These are phyloP conservation scores for Balansia obtecta DNA, from an alignment of 2,329 filamentous ascomycete species.

Conservation along the genomic window DNA sequence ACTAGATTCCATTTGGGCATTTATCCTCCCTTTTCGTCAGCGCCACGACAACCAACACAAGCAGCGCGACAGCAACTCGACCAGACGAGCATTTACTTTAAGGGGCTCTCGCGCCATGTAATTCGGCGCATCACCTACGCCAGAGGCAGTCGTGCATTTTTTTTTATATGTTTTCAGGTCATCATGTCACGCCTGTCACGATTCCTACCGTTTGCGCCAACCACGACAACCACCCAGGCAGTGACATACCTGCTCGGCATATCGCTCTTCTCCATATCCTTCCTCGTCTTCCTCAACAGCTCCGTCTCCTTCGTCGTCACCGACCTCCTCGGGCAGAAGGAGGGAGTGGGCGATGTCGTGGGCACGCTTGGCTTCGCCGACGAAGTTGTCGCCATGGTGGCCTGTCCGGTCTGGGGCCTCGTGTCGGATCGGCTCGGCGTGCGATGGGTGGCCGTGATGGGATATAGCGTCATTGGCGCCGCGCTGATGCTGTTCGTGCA, in stretches of 20 bases:
- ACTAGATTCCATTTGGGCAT: not conserved
- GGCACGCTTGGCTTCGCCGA: slow-evolving; percentile 78
- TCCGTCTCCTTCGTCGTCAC: slow-evolving; percentile 77
- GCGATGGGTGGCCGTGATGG: slow-evolving; percentile 57
- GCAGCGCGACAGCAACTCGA: not conserved
- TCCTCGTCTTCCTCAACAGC: slow-evolving; percentile 82
- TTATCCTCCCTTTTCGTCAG: not conserved
- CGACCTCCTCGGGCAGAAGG: slow-evolving; percentile 63
- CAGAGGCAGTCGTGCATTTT: slow-evolving; percentile 1
- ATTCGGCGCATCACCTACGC: slow-evolving; percentile 3
- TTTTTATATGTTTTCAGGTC: not conserved
- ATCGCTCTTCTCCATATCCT: slow-evolving; percentile 76
- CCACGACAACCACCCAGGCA: slow-evolving; percentile 50
- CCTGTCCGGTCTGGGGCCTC: slow-evolving; percentile 70
- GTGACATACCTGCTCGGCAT: slow-evolving; percentile 69
- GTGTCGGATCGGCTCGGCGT: slow-evolving; percentile 68
- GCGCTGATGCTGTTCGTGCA: slow-evolving; percentile 74
- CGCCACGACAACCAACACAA: too few relatives aligned
- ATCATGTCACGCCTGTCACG: slow-evolving; percentile 28
- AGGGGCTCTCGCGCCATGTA: slow-evolving; percentile 7
- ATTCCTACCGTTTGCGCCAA: slow-evolving; percentile 44
- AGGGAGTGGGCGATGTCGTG: slow-evolving; percentile 65
- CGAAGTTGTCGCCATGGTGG: slow-evolving; percentile 68
- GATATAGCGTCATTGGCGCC: slow-evolving; percentile 70
- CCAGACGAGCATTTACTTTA: not conserved